Evolutionary conservation across 768 basidiomycete genomes (phyloP).

Genomic region (Boletus pseudo-olivaceus): DNA sequence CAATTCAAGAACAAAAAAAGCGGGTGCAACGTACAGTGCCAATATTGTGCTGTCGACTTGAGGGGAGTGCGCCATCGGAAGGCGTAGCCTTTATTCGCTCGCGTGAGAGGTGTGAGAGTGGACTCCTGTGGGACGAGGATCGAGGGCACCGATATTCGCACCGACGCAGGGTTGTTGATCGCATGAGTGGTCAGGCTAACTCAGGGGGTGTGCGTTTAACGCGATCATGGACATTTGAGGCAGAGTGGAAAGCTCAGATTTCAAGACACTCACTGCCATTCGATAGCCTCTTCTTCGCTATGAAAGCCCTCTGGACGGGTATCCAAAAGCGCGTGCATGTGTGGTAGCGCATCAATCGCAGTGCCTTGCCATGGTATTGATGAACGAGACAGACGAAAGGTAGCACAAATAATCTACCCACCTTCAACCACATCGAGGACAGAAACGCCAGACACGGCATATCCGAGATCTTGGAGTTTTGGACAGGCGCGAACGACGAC

Average conservation of each 20-base stretch:
- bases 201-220: neutral
- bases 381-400: neutral
- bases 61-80: slow-evolving; percentile 86
- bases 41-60: slow-evolving; percentile 81
- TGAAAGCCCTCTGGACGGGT: slow-evolving; percentile 84
- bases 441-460: slow-evolving; percentile 69
- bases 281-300: slow-evolving; percentile 78
- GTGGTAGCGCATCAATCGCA: slow-evolving; percentile 87
- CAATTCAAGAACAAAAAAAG: neutral
- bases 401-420: slow-evolving; percentile 22
- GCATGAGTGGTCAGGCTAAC: slow-evolving; percentile 73
- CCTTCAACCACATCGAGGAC: slow-evolving; percentile 92
- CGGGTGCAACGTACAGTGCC: slow-evolving; percentile 60
- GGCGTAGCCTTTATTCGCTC: slow-evolving; percentile 19
- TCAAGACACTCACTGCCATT: slow-evolving; percentile 82
- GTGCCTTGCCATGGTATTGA: slow-evolving; percentile 51
- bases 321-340: slow-evolving; percentile 87
- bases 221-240: neutral
- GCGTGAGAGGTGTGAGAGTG: slow-evolving; percentile 27
- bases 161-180: slow-evolving; percentile 77
- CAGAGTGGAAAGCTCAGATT: neutral
- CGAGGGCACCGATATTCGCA: slow-evolving; percentile 84
- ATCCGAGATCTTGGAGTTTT: slow-evolving; percentile 60
- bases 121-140: slow-evolving; percentile 55
- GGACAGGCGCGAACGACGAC: slow-evolving; percentile 75